Percentiles rank a stretch among this genome's conserved stretches.
phyloP scores from a whole-genome alignment of 352 stramenopile species.

The Phytophthora hibernalis region DNA sequence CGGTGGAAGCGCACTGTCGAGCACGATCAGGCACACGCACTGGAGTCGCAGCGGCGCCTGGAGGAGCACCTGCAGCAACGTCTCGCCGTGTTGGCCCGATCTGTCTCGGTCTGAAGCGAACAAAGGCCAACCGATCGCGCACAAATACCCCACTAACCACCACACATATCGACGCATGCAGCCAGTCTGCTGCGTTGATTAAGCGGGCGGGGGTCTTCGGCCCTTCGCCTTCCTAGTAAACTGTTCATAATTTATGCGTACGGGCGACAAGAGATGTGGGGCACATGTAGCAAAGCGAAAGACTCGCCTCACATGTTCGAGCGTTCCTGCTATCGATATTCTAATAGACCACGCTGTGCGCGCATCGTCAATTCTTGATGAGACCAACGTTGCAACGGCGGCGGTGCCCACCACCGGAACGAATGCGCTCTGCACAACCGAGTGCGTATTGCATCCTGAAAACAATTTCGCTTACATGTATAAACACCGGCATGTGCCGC shows the following conservation, averaged over 20 bases:
- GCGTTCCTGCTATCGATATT: slow-evolving; percentile 26
- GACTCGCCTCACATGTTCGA: slow-evolving; percentile 23
- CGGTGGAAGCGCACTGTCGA: slow-evolving; percentile 66
- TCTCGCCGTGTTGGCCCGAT: slow-evolving; percentile 62
- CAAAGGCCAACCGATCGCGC: background rate
- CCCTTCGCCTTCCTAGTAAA: slow-evolving; percentile 23
- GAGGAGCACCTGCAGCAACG: slow-evolving; percentile 73
- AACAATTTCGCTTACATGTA: slow-evolving; percentile 27
- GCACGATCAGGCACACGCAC: slow-evolving; percentile 59
- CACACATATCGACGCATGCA: slow-evolving; percentile 13
- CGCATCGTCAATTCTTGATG: background rate
- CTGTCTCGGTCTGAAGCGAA: slow-evolving; percentile 51
- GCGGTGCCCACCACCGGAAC: background rate
- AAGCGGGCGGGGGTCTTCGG: slow-evolving; percentile 14
- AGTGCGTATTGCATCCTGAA: too few species aligned
- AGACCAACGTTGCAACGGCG: too few species aligned
- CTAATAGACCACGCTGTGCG: slow-evolving; percentile 20
- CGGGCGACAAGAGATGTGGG: slow-evolving; percentile 32
- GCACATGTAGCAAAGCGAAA: slow-evolving; percentile 21
- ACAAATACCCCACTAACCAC: slow-evolving; percentile 15
- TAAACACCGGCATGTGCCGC: slow-evolving; percentile 6
- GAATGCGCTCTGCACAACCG: too few species aligned
- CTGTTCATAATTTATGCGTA: slow-evolving; percentile 47
- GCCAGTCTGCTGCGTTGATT: slow-evolving; percentile 19
- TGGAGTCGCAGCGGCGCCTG: slow-evolving; percentile 53